phyloP scores from a whole-genome alignment of 257 asterid species.

The Perilla frutescens region DNA sequence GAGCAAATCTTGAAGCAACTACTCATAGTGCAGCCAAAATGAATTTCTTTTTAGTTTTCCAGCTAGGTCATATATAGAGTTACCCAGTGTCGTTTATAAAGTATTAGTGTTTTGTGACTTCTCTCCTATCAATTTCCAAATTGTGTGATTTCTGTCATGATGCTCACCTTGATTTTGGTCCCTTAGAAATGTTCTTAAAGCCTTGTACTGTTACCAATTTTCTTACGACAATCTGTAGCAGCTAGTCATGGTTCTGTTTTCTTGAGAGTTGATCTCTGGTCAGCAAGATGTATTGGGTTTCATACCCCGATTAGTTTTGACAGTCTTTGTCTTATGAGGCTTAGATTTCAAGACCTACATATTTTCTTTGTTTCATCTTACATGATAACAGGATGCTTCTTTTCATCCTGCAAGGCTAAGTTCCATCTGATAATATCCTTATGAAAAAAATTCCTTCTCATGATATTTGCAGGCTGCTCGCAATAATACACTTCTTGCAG shows the following conservation, averaged over 20 bases:
- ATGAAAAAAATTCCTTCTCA: conserved; percentile 7
- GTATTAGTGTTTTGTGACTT: neutral
- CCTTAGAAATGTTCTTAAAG: conserved; percentile 1
- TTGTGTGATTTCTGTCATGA: conserved; percentile 6
- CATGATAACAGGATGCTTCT: conserved; percentile 17
- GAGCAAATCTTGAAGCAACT: conserved; percentile 17
- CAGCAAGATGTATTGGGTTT: neutral
- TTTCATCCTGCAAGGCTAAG: conserved; percentile 11
- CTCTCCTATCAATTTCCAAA: neutral
- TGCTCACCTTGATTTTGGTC: conserved; percentile 17
- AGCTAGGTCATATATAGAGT: neutral
- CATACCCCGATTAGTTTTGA: neutral
- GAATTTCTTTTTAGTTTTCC: neutral
- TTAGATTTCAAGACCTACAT: neutral
- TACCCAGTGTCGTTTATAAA: neutral
- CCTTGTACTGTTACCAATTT: neutral
- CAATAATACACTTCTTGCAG: conserved; percentile 80
- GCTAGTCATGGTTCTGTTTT: neutral
- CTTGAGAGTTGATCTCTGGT: neutral
- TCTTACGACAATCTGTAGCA: neutral
- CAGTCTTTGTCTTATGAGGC: neutral
- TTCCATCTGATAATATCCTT: conserved; percentile 27
- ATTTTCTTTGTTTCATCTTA: neutral
- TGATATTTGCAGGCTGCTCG: conserved; percentile 85
- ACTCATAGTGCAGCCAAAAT: neutral